Base-by-base conservation (phyloP, 176 grass and related monocot species). In the Eleusine coracana region DNA sequence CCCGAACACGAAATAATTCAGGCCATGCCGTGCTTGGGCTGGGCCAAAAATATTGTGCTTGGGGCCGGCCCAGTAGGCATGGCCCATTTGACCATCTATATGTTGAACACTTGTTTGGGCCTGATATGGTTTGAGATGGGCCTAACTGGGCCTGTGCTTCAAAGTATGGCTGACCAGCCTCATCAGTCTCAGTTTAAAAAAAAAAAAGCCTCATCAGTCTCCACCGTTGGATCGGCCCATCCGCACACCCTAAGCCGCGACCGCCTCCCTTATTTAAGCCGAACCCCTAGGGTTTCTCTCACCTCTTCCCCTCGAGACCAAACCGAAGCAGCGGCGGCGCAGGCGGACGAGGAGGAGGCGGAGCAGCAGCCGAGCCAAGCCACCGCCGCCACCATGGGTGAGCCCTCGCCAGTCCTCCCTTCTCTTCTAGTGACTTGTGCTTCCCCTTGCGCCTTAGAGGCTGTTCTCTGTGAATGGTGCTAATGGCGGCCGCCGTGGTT, bases 371-470 rank as follows among this genome's bases (percentile, higher is more conserved):
- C 12, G 65, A 14, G 16, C 69, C 2, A 29, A 50, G 40, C 86
- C 21, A 60, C 80, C 68, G 60, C 29, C 68, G 75, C 68, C 69
- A 84, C 60, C 75, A 88, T 88, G 86, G 86, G 86, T 88, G 58
- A 68, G 44, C 6, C 0, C 7, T 6, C 39, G 38, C 16, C 38
- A 0, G 48, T 48, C 50, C 50, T 42, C 25, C 13, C 39, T 25
- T n/a, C 5, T 21, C 10, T 44, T 42, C 1, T 16, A 5, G 21
- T 20, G 21, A 3, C 70, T 27, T 12, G 3, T 4, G 45, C 20
- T 11, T 36, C 10, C 10, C 64, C 55, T 36, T 11, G 14, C 17
- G 29, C 45, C 14, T 3, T 27, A 0, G 20, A 8, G 27, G 51
- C n/a, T 59, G 27, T n/a, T 81, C 9, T n/a, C 46, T 76, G 50